Evolutionary conservation across 1,139 yeast genomes (phyloP).

Genomic region (Scheffersomyces illinoinensis): DNA sequence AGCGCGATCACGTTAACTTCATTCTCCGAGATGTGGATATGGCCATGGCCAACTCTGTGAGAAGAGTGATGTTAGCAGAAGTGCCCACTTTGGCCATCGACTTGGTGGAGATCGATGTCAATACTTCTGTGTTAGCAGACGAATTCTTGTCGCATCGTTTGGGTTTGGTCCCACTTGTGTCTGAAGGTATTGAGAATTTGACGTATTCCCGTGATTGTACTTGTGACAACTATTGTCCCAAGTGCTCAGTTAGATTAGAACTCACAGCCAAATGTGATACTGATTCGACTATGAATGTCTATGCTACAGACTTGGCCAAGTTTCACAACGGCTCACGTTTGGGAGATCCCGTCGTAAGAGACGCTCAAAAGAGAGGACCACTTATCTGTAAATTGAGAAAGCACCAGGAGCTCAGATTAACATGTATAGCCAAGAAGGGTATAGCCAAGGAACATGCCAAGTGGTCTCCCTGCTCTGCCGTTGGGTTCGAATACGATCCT

Average conservation of each 20-base stretch:
- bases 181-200: constrained; percentile 77
- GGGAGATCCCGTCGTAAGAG: constrained; percentile 86
- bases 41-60: constrained; percentile 86
- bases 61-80: constrained; percentile 93
- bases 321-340: constrained; percentile 49
- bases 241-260: constrained; percentile 86
- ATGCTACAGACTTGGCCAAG: constrained; percentile 78
- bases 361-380: constrained; percentile 77
- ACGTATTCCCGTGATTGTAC: constrained; percentile 93
- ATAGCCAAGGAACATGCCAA: constrained; percentile 98
- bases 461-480: constrained; percentile 98
- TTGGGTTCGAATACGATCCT: constrained; percentile 98
- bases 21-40: constrained; percentile 85
- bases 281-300: constrained; percentile 86
- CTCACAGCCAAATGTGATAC: constrained; percentile 86
- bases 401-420: constrained; percentile 85
- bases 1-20: constrained; percentile 85
- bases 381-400: constrained; percentile 86
- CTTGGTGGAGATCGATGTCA: constrained; percentile 88
- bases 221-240: constrained; percentile 95
- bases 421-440: constrained; percentile 96
- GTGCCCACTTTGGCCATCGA: constrained; percentile 96
- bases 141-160: constrained; percentile 92
- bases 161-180: constrained; percentile 86
- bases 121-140: constrained; percentile 94